Evolutionary conservation across 73 alveolate species (phyloP).

Genomic region (Urostyla sp.): DNA sequence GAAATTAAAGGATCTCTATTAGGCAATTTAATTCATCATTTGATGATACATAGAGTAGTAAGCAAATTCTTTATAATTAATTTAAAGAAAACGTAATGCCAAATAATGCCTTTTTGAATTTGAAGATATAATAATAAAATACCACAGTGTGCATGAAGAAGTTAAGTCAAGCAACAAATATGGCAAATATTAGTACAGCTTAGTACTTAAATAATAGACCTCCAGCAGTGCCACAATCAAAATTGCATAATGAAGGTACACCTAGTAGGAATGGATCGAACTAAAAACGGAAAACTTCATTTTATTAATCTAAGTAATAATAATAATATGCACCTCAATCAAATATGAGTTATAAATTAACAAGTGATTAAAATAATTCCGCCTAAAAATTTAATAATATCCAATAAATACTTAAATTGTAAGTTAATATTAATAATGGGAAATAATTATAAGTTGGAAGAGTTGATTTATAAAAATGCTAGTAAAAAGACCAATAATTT

Average conservation of each 20-base stretch:
- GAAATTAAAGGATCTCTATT: too few relatives aligned
- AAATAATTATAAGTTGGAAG: slow-evolving; percentile 7
- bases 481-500: slow-evolving; percentile 12
- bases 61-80: neutral
- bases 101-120: neutral
- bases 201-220: slow-evolving; percentile 29
- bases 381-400: neutral
- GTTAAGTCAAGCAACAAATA: slow-evolving; percentile 20
- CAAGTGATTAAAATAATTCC: neutral
- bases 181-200: slow-evolving; percentile 17
- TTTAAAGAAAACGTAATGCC: slow-evolving; percentile 38
- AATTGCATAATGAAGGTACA: neutral
- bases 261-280: slow-evolving; percentile 1
- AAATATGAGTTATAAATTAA: neutral
- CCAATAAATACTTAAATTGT: slow-evolving; percentile 9
- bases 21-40: too few relatives aligned
- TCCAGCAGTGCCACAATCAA: slow-evolving; percentile 48
- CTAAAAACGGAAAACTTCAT: neutral
- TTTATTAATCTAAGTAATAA: neutral
- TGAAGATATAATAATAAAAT: neutral
- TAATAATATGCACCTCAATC: neutral
- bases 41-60: too few relatives aligned
- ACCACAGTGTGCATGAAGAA: slow-evolving; percentile 14
- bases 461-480: slow-evolving; percentile 31
- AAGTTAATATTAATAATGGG: slow-evolving; percentile 25